phyloP scores from a whole-genome alignment of 768 basidiomycete species.

The Lentinula edodes region DNA sequence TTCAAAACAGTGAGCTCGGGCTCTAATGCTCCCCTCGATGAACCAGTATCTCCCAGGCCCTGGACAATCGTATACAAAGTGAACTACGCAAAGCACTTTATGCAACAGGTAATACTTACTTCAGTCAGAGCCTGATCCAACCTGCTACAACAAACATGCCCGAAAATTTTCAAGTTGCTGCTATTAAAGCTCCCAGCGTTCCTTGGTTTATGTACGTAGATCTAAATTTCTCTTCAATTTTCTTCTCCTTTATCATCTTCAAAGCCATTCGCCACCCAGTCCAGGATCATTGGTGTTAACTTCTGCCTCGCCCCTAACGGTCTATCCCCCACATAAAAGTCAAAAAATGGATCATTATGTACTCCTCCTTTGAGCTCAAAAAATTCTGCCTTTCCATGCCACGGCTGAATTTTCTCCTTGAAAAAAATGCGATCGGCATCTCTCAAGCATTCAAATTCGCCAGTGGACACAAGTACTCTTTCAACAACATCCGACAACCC shows the following conservation, averaged over 20 bases:
- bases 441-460: conserved; percentile 27
- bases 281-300: neutral
- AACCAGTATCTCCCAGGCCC: no score
- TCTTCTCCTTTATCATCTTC: neutral
- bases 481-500: conserved; percentile 24
- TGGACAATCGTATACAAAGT: no score
- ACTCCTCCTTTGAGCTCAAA: conserved; percentile 27
- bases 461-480: conserved; percentile 30
- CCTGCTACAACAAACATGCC: no score
- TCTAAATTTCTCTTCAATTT: no score
- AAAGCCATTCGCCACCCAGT: neutral
- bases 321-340: conserved; percentile 8
- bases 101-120: no score
- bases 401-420: conserved; percentile 16
- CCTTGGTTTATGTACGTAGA: no score
- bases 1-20: no score
- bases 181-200: no score
- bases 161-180: no score
- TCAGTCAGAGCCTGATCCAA: no score
- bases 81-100: no score
- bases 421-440: conserved; percentile 23
- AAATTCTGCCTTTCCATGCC: conserved; percentile 14
- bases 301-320: neutral
- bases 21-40: no score
- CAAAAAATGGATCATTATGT: conserved; percentile 31